phyloP scores from a whole-genome alignment of 2,329 filamentous ascomycete species.

The Xenosphaeropsis pyriputrescens region DNA sequence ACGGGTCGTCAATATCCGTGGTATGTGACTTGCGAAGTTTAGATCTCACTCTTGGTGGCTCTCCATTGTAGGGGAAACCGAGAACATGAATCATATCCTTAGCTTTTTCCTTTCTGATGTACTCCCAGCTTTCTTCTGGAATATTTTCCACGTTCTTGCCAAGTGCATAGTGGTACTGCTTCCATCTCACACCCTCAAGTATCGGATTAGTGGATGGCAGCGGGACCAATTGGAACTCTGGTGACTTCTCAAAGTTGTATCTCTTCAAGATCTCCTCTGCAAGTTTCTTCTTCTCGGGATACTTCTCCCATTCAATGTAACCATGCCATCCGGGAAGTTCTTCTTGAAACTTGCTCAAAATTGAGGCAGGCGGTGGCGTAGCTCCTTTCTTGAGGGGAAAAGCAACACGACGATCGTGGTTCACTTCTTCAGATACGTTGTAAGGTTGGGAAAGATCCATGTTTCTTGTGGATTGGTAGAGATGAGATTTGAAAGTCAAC shows the following conservation, averaged over 20 bases:
- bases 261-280: constrained; percentile 38
- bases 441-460: no score
- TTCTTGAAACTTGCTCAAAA: not conserved
- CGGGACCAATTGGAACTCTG: constrained; percentile 39
- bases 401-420: no score
- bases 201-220: constrained; percentile 43
- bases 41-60: constrained; percentile 29
- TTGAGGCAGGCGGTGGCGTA: no score
- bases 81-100: constrained; percentile 45
- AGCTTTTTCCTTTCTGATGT: constrained; percentile 40
- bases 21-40: not conserved
- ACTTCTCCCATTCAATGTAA: constrained; percentile 57
- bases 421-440: no score
- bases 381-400: no score
- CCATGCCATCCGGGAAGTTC: constrained; percentile 12
- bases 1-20: not conserved
- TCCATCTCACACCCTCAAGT: constrained; percentile 39
- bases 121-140: constrained; percentile 42
- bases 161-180: constrained; percentile 40
- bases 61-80: constrained; percentile 50
- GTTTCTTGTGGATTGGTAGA: no score
- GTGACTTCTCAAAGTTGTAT: constrained; percentile 31
- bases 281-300: constrained; percentile 49
- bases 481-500: no score
- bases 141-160: constrained; percentile 28